Base-by-base conservation (phyloP, 768 basidiomycete species). In the Lentinus tigrinus region DNA sequence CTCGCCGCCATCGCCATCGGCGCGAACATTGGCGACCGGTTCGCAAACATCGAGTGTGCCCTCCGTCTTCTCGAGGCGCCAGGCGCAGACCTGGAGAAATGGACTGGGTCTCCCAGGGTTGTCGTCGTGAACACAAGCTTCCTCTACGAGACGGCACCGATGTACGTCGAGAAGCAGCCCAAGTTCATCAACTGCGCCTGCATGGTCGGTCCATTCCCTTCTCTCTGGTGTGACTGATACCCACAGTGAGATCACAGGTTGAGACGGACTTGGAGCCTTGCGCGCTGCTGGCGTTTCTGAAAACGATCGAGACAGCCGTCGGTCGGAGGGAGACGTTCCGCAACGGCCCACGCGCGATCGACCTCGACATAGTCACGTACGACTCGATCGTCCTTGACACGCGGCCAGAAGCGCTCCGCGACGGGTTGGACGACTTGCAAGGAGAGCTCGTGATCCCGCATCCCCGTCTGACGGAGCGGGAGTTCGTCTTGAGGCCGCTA, bases 101-200 rank as follows among this genome's bases (percentile, higher is more conserved):
- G 57, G 48, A n/a, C 46, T 2, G 61, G 61, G 0, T 48, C 56
- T 3, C 61, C 70, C 0, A 63, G 63, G 26, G 70, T 79, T 2
- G 67, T 66, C 16, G 77, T 96, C 27, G 71, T 86, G 21, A 80
- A 91, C 64, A 95, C 93, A 1, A 94, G 93, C 68, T 91, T 94
- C 73, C 69, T 98, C 75, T 98, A 98, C 69, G 90, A 98, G 73
- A 95, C 90, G 19, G 79, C 87, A 11, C 93, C 97, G 0, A 98
- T 99, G 97, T 98, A 99, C 69, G 89, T 96, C 42, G 83, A 83
- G 11, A 88, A 97, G 56, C 97, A 99, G 70, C 89, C 88, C 13
- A 75, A 78, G 36, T 98, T 98, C 73, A 81, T 90, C 58, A 99
- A 98, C 67, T 90, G 91, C 62, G 92, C 91, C n/a, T 90, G 93